Conservation (phyloP, 139 green algal species). For the Chlamydomonas sphaeroides region DNA sequence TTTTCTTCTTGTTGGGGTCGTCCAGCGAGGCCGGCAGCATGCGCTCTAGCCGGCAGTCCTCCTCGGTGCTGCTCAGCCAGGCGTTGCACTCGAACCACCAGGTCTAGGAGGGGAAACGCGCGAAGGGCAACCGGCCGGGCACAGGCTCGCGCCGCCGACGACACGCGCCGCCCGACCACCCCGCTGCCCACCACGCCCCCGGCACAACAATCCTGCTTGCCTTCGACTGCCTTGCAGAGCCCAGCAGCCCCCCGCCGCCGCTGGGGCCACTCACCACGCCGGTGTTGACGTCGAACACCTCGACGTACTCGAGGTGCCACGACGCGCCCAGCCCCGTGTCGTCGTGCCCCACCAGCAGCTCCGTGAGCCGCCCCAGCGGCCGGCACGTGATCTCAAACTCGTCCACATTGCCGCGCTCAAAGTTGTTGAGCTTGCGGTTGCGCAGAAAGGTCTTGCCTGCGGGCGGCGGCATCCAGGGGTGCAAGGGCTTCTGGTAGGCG, state of each 20-base stretch:
- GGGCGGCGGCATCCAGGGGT: neutral
- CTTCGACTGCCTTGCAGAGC: no score
- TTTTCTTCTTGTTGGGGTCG: slow-evolving; percentile 21
- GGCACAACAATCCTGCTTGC: no score
- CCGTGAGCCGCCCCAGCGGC: slow-evolving; percentile 35
- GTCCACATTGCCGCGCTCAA: slow-evolving; percentile 49
- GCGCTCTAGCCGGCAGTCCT: slow-evolving; percentile 47
- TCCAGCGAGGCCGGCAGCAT: slow-evolving; percentile 30
- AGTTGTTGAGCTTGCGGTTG: slow-evolving; percentile 42
- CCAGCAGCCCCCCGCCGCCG: no score
- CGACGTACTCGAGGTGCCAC: slow-evolving; percentile 62
- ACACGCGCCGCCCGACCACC: no score
- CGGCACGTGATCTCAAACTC: slow-evolving; percentile 29
- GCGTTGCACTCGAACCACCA: slow-evolving; percentile 62
- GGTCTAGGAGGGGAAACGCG: slow-evolving; percentile 16
- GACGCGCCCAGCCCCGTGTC: slow-evolving; percentile 47
- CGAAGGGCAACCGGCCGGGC: no score
- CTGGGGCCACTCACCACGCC: slow-evolving; percentile 55
- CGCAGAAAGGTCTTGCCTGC: slow-evolving; percentile 44
- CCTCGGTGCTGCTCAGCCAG: slow-evolving; percentile 44
- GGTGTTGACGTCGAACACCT: slow-evolving; percentile 40
- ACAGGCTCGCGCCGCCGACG: neutral
- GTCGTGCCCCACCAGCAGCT: slow-evolving; percentile 62
- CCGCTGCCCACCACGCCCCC: no score
- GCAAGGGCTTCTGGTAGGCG: neutral